These are phyloP conservation scores for Tylopilus sp. DNA, from an alignment of 768 basidiomycete species.

Conservation along the genomic window DNA sequence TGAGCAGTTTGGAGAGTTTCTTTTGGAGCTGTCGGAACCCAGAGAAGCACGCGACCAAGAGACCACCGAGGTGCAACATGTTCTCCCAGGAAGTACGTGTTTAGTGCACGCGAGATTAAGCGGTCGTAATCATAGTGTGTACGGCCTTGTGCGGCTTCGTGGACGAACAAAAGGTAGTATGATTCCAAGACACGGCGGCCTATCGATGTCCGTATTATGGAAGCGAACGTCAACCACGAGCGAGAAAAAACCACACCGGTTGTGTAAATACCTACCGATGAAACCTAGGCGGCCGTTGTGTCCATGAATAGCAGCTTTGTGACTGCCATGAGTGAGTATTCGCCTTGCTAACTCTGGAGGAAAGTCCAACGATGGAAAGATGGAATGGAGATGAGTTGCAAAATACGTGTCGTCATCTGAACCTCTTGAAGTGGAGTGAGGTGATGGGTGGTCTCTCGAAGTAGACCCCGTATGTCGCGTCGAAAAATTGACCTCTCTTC, in stretches of 20 bases:
- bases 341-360: conserved; percentile 67
- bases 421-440: background rate
- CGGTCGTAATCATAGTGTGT: conserved; percentile 55
- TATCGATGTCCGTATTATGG: conserved; percentile 25
- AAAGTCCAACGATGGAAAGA: conserved; percentile 68
- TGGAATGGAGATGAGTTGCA: conserved; percentile 53
- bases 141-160: conserved; percentile 47
- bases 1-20: conserved; percentile 28
- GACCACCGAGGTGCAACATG: conserved; percentile 74
- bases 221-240: background rate
- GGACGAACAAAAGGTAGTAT: conserved; percentile 71
- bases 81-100: conserved; percentile 71
- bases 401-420: conserved; percentile 28
- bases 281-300: conserved; percentile 74
- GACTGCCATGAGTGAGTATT: conserved; percentile 76
- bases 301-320: conserved; percentile 57
- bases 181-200: conserved; percentile 76
- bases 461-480: conserved; percentile 7
- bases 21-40: conserved; percentile 58
- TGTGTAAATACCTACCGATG: conserved; percentile 45
- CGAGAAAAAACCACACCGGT: background rate
- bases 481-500: conserved; percentile 6
- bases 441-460: conserved; percentile 1
- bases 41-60: conserved; percentile 67
- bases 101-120: conserved; percentile 54